phyloP scores from a whole-genome alignment of 2,329 filamentous ascomycete species.

The Ploettnerulaceae sp. region DNA sequence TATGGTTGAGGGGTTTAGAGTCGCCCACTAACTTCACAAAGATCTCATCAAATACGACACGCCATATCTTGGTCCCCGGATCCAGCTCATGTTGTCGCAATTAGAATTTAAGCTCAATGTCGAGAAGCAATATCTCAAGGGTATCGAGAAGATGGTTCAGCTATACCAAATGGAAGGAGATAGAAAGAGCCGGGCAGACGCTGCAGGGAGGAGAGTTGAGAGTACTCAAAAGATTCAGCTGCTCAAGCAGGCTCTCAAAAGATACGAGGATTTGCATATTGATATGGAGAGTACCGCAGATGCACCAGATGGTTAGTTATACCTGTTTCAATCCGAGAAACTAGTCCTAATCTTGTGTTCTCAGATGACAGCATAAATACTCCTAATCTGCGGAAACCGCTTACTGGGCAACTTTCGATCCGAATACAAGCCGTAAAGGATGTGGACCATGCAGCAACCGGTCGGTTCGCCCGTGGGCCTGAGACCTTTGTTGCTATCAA shows the following conservation, averaged over 20 bases:
- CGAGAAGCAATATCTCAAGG: conserved; percentile 97
- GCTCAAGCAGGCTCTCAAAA: conserved; percentile 88
- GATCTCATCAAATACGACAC: conserved; percentile 99
- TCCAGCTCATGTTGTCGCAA: conserved; percentile 98
- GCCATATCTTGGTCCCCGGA: conserved; percentile 88
- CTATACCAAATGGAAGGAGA: conserved; percentile 97
- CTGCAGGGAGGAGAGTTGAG: conserved; percentile 82
- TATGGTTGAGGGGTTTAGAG: conserved; percentile 7
- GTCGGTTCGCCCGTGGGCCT: conserved; percentile 80
- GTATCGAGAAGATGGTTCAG: conserved; percentile 98
- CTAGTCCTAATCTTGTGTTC: not conserved
- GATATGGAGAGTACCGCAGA: conserved; percentile 76
- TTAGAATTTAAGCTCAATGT: conserved; percentile 98
- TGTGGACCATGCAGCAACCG: conserved; percentile 83
- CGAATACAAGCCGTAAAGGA: conserved; percentile 86
- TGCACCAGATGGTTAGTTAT: conserved; percentile 67
- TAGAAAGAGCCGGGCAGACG: conserved; percentile 89
- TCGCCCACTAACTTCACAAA: conserved; percentile 37
- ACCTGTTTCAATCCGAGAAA: conserved; percentile 6
- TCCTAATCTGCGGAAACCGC: conserved; percentile 90
- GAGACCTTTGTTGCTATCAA: conserved; percentile 97
- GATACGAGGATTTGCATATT: conserved; percentile 96
- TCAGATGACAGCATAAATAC: conserved; percentile 94
- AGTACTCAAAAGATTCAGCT: conserved; percentile 98
- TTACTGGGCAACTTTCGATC: conserved; percentile 84